phyloP scores from a whole-genome alignment of 1,284 basidiomycete species.

The Marasmius fiardii region DNA sequence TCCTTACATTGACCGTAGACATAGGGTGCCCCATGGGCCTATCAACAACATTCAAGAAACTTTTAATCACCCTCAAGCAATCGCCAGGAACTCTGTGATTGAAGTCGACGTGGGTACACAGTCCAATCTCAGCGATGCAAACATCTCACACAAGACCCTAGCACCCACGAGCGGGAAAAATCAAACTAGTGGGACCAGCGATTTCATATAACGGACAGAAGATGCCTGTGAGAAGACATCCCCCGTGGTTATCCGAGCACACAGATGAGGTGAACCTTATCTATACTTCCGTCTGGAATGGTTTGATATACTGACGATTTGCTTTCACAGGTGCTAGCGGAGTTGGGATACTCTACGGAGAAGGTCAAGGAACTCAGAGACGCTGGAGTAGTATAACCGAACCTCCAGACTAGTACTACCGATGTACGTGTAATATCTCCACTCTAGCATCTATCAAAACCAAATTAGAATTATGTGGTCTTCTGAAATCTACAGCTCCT shows the following conservation, averaged over 20 bases:
- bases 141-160: slow-evolving; percentile 24
- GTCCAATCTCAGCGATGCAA: not conserved
- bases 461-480: no score
- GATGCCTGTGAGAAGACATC: slow-evolving; percentile 72
- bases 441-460: no score
- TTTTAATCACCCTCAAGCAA: slow-evolving; percentile 87
- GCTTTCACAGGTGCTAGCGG: not conserved
- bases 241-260: slow-evolving; percentile 84
- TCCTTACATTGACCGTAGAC: slow-evolving; percentile 8
- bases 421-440: no score
- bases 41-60: slow-evolving; percentile 93
- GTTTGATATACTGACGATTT: not conserved
- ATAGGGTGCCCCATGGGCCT: slow-evolving; percentile 84
- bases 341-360: not conserved
- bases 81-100: slow-evolving; percentile 40
- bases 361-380: not conserved
- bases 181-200: slow-evolving; percentile 86
- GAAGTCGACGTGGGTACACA: slow-evolving; percentile 39
- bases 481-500: no score
- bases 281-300: not conserved
- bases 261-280: slow-evolving; percentile 58
- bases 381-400: not conserved
- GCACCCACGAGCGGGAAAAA: slow-evolving; percentile 77
- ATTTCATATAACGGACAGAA: slow-evolving; percentile 85
- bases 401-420: no score